Evolutionary conservation across 2,329 filamentous ascomycete species (phyloP), one percentile per base, ranked within the genome.

Genomic region (Monilinia polystroma): DNA sequence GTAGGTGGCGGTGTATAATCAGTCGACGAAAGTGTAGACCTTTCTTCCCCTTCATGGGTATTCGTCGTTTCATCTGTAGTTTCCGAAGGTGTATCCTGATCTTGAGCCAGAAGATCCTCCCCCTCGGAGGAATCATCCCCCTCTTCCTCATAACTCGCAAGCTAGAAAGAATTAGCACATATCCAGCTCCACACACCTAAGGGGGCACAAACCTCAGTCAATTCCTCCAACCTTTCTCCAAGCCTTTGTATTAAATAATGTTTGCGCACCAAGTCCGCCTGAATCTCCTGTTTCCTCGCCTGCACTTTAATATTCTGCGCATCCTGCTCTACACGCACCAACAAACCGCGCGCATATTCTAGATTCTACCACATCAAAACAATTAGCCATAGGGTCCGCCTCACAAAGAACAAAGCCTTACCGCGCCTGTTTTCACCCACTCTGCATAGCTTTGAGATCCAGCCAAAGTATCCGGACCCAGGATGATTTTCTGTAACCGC

Each of bases 281-380:
- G 89, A 23, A 84, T 76, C 67, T 88, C 84, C 69, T 86, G 81
- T 72, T 86, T 85, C 67, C 84, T 85, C 6, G 81, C 76, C 66
- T 84, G 83, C 43, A 84, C 79, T 75, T 88, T 88, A 69, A 87
- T 79, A n/a, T 78, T 80, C 18, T 85, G 78, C 7, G 86, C 83
- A 72, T 90, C 86, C 72, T 91, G 89, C 76, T 93, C 91, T 53
- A 92, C 83, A 68, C 84, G 87, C 26, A 89, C 84, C 66, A 93
- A 85, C 41, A 91, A 82, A 0, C 82, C 83, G 52, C 87, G 86
- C 26, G 91, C 90, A 75, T 90, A 86, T 71, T 90, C 85, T 68
- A 94, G 81, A 73, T 92, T 93, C 86, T 91, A 69, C 20, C 35
- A 1, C n/a, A 3, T 41, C 45, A 4, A 10, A 47, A 41, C 6